Base-by-base conservation (phyloP, 768 basidiomycete species). In the Dentipellis fragilis region DNA sequence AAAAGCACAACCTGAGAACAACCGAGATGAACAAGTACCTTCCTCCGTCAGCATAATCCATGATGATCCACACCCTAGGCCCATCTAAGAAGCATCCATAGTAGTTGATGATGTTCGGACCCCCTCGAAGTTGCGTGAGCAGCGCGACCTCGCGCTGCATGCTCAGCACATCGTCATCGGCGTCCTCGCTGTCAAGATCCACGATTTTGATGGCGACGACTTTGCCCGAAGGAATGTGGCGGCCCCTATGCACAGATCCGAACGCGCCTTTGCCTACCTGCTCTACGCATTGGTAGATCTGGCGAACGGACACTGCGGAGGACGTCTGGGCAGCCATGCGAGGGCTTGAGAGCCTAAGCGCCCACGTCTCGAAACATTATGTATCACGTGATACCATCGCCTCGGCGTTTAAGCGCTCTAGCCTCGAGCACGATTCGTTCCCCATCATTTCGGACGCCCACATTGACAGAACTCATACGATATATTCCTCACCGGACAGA, bases 131-230 rank as follows among this genome's bases (percentile, higher is more conserved):
- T 66, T 95, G 93, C 47, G 87, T 85, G 17, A 98, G 77, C 51
- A 99, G 81, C 10, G 92, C 84, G 34, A 99, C 93, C 70, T 98
- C 96, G 58, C 89, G 87, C 71, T 97, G 95, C 53, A 98, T 97
- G 71, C 94, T 95, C 50, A 76, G 89, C 16, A 96, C 93, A 67
- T 99, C 96, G 34, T 51, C 51, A 68, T 94, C 95, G 54, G 42
- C 48, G 35, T 36, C 51, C 19, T 87, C 82, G 22, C 87, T 94
- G 71, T 98, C 96, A 62, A 98, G 85, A 71, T 98, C 91, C 74
- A 99, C 97, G 69, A 98, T 94, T 73, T 99, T 99, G 73, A 98
- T 84, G 16, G 94, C 96, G 36, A 99, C 91, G 54, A 93, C 78
- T 55, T 89, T 88, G 17, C 91, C 90, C 0, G 91, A 86, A 0